Conservation (phyloP, 306 rosid species). For the Hippophae tibetana region DNA sequence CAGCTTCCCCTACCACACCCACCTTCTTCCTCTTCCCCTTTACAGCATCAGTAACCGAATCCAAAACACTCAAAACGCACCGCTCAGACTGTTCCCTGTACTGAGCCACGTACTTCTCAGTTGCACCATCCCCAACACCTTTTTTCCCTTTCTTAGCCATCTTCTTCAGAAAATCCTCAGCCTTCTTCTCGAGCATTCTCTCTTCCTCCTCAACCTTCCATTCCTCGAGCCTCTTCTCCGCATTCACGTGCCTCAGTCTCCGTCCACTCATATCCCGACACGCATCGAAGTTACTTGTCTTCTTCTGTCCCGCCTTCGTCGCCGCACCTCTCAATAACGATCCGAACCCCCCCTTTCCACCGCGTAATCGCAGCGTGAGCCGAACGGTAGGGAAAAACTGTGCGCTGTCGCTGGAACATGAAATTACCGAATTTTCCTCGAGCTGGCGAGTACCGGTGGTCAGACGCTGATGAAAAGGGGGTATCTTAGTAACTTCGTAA, state of each 20-base stretch:
- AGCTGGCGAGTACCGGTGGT: conserved; percentile 50
- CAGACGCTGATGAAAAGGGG: conserved; percentile 60
- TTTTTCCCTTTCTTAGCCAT: conserved; percentile 75
- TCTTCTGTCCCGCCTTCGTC: conserved; percentile 91
- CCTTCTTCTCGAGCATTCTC: conserved; percentile 65
- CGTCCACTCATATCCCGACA: conserved; percentile 98
- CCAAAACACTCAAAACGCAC: conserved; percentile 59
- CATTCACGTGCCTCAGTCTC: conserved; percentile 88
- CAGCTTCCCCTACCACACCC: background rate
- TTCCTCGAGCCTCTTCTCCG: conserved; percentile 86
- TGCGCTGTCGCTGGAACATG: conserved; percentile 26
- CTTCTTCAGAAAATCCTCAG: conserved; percentile 69
- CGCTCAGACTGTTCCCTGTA: conserved; percentile 71
- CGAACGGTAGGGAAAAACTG: conserved; percentile 58
- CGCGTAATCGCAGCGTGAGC: conserved; percentile 52
- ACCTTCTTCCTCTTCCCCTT: conserved; percentile 53
- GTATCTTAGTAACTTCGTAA: conserved; percentile 54
- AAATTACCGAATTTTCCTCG: conserved; percentile 33
- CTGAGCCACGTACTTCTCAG: conserved; percentile 72
- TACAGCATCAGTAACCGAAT: conserved; percentile 62
- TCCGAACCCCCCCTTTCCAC: conserved; percentile 97
- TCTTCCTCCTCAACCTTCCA: conserved; percentile 77
- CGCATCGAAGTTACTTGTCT: conserved; percentile 90
- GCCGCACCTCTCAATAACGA: conserved; percentile 90
- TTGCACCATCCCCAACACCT: conserved; percentile 59